Conservation (phyloP, 345 rosid genomes). For the Clarkia xantiana region DNA sequence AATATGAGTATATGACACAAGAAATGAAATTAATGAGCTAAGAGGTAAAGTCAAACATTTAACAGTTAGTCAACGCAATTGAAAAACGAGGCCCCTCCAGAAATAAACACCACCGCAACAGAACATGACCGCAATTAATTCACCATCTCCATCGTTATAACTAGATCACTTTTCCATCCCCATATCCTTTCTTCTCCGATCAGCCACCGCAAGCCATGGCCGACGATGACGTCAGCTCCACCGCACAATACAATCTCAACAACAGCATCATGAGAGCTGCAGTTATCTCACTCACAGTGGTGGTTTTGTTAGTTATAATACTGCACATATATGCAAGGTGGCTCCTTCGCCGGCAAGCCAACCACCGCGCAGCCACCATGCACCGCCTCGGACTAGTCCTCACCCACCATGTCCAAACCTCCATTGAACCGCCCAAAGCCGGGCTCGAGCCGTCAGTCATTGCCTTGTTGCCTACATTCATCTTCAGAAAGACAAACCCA, state of each 20-base stretch:
- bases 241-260: conserved; percentile 10
- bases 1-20: too few relatives aligned
- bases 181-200: neutral
- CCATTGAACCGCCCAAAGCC: conserved; percentile 16
- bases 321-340: conserved; percentile 33
- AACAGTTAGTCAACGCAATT: conserved; percentile 15
- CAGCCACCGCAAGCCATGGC: neutral
- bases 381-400: conserved; percentile 1
- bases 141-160: neutral
- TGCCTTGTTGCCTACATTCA: conserved; percentile 23
- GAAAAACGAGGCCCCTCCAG: conserved; percentile 3
- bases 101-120: neutral
- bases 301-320: conserved; percentile 19
- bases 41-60: conserved; percentile 13
- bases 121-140: neutral
- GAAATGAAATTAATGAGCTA: neutral
- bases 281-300: conserved; percentile 24
- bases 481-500: conserved; percentile 6
- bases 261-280: conserved; percentile 36
- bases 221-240: conserved; percentile 1
- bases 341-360: conserved; percentile 22
- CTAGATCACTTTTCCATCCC: neutral
- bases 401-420: neutral
- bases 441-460: conserved; percentile 32
- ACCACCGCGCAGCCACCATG: conserved; percentile 14